Base-by-base conservation (phyloP, 352 stramenopile genomes). In the Elongisporangium prolatum region DNA sequence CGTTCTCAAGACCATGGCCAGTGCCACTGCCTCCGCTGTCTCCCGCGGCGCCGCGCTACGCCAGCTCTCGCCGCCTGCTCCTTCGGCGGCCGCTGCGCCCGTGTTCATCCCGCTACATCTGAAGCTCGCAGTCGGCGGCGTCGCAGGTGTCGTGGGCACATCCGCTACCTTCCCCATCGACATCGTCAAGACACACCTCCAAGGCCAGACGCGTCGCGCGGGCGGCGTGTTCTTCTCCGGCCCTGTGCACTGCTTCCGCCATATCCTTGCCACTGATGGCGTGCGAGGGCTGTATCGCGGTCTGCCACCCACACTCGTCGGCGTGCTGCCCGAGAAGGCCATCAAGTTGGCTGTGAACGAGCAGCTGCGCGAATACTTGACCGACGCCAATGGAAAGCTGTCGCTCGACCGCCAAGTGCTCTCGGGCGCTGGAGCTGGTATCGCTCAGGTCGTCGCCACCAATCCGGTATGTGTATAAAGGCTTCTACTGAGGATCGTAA, bases 281-380 rank as follows among this genome's bases (percentile, higher is more conserved):
- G 22, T 88, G 21, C 69, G 74, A 10, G 84, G 83, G 18, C 63
- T 93, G 44, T 94, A 90, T 64, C 75, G 82, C n/a, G 88, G 88
- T 3, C 65, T 96, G 14, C 71, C 74, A 0, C 77, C 88, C 22
- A 94, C 88, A 50, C 69, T 96, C 25, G 71, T 95, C 48, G 88
- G 88, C 18, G 88, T 95, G 18, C 67, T 91, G 5, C 88, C 88
- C 0, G 88, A 97, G 64, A 97, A 97, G 70, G 88, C 88, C 58
- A 96, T 97, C 67, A 97, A 97, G 65, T 72, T 98, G 20, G 80
- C 80, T 1, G 91, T 97, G 11, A 97, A 98, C 70, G 92, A 98
- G 59, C 77, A 95, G 53, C 70, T 98, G 16, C 80, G 88, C 21
- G 83, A 93, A 57, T 56, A 68, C 3, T 76, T 97, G 40, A 56